These are phyloP conservation scores for Neopestalotiopsis rosae DNA, from an alignment of 2,329 filamentous ascomycete species.

Conservation along the genomic window DNA sequence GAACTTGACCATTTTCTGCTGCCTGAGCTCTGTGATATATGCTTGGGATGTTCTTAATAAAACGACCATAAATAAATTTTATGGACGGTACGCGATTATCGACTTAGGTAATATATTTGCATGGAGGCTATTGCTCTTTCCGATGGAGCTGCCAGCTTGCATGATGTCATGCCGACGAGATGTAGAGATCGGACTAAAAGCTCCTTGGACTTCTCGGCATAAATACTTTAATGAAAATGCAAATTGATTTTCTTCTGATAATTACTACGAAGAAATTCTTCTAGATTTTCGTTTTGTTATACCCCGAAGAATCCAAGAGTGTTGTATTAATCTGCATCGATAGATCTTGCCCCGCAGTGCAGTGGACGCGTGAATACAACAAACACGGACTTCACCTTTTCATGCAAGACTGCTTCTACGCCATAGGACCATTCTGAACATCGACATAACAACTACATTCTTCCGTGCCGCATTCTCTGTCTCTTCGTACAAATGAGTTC, in stretches of 20 bases:
- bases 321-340: too few species aligned
- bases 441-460: neutral
- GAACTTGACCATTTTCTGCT: neutral
- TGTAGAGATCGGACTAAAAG: conserved; percentile 6
- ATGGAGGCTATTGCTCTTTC: neutral
- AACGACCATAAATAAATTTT: too few species aligned
- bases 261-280: too few species aligned
- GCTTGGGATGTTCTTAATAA: too few species aligned
- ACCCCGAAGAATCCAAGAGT: too few species aligned
- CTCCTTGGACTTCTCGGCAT: neutral
- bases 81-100: neutral
- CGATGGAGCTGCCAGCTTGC: conserved; percentile 17
- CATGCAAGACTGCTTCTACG: neutral
- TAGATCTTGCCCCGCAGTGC: neutral
- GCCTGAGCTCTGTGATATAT: neutral
- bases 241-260: too few species aligned
- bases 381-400: neutral
- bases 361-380: neutral
- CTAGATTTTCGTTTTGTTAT: too few species aligned
- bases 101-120: neutral
- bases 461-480: neutral
- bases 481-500: conserved; percentile 28
- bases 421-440: neutral
- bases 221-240: too few species aligned
- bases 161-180: conserved; percentile 21